Percentiles rank a stretch among this genome's conserved stretches.
phyloP scores from a whole-genome alignment of 2,329 filamentous ascomycete genomes.

The Calonectria henricotiae region DNA sequence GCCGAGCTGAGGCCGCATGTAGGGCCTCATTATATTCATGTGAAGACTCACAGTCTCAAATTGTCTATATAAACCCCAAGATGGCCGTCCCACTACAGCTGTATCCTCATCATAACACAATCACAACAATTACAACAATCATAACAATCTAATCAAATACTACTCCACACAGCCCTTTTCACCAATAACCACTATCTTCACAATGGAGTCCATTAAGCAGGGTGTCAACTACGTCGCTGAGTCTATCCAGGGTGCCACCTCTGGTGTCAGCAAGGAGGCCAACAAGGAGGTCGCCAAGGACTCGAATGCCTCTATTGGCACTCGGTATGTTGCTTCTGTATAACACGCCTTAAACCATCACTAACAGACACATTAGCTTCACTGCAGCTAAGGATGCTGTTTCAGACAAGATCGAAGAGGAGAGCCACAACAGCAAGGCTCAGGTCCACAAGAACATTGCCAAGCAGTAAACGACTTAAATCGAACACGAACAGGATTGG shows the following conservation, averaged over 20 bases:
- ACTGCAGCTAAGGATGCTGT: slow-evolving; percentile 67
- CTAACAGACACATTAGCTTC: slow-evolving; percentile 58
- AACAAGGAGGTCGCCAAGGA: slow-evolving; percentile 82
- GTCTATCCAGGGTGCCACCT: slow-evolving; percentile 72
- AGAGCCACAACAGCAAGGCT: slow-evolving; percentile 61
- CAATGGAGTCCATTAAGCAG: slow-evolving; percentile 73
- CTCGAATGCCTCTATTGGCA: slow-evolving; percentile 66
- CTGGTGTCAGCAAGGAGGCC: slow-evolving; percentile 77
- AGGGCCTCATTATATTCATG: slow-evolving; percentile 6
- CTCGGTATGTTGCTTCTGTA: slow-evolving; percentile 64
- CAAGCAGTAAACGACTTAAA: slow-evolving; percentile 50
- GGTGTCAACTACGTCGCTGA: slow-evolving; percentile 80
- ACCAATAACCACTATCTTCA: slow-evolving; percentile 48
- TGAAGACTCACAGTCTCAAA: slow-evolving; percentile 17
- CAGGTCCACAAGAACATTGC: slow-evolving; percentile 61
- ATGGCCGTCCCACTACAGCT: slow-evolving; percentile 27
- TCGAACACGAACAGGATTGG: slow-evolving; percentile 31
- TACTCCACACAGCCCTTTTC: slow-evolving; percentile 39
- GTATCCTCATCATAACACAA: slow-evolving; percentile 41
- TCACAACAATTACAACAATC: slow-evolving; percentile 34
- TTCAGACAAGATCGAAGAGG: slow-evolving; percentile 66
- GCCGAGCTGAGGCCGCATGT: neutral
- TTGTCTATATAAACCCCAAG: slow-evolving; percentile 46
- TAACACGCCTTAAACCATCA: neutral
- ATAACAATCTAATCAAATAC: slow-evolving; percentile 39